Evolutionary conservation across 2,329 filamentous ascomycete species (phyloP), one percentile per base, ranked within the genome.

Genomic region (Colletotrichum sp.): DNA sequence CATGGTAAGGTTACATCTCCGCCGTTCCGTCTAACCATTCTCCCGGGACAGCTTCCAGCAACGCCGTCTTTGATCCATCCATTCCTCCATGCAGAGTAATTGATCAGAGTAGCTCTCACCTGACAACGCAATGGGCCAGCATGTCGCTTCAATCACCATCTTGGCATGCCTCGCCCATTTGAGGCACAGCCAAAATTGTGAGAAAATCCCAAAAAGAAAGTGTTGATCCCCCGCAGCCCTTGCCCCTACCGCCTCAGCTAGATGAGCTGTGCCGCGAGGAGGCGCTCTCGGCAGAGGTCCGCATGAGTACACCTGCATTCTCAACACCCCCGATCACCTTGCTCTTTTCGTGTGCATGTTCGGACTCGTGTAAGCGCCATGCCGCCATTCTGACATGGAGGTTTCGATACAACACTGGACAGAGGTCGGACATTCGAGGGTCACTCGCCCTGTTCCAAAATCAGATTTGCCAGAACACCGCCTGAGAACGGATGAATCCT

Each of bases 301-400:
- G 55, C 67, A 69, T 62, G 68, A 63, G 68, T n/a, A 52, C 7
- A 8, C 26, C 68, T 60, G 52, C 66, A 62, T 62, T 6, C 26
- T 16, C 0, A 44, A n/a, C 4, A 8, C 6, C 15, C 13, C 6
- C 24, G 21, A 18, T 1, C 2, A 24, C 1, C n/a, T 64, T 44
- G 24, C 62, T 32, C 26, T 32, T 70, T 70, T 32, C 28, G 62
- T 26, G n/a, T 28, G 24, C 28, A 24, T 26, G 32, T 18, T 18
- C 36, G 18, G 34, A 21, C 59, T 52, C 44, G 0, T 52, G 44
- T 52, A 52, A 52, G 44, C 44, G 10, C 44, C 44, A 52, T 21
- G 44, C 44, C 44, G 44, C n/a, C 10, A 1, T 8, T 52, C 44
- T 52, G 44, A 52, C 44, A 52, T 15, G 44, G 44, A 21, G 44